Evolutionary conservation across 306 rosid species (phyloP), one percentile per base, ranked within the genome.

Genomic region (Morella rubra): DNA sequence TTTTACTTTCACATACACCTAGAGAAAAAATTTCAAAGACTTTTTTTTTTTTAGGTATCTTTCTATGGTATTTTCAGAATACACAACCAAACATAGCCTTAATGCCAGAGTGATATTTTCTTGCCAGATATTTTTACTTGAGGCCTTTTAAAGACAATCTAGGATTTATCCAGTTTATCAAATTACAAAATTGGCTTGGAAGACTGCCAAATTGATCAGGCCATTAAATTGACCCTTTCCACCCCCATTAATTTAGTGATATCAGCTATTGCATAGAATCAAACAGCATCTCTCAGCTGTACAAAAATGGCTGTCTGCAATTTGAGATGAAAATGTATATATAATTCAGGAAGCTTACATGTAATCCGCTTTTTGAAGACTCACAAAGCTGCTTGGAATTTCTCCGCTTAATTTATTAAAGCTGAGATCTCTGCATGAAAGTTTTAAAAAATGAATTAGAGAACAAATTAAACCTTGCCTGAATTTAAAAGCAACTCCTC

Each of bases 341-440:
- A 51, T 4, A 51, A 14, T 74, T 5, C 64, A 61, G 15, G 15
- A 51, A 12, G 32, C 97, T 85, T 83, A 93, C 98, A 93, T 20
- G 73, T 40, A 71, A 70, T 71, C n/a, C 11, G 81, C 6, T 8
- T 2, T 3, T 8, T 1, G 5, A n/a, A 86, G 68, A 73, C 4
- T 42, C 64, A 71, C 13, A 79, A 91, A 44, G 49, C 85, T 60
- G 8, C 13, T n/a, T 50, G 96, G 98, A 78, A 94, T 82, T 78
- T 78, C 6, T 79, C 93, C 97, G 0, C 80, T 87, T 80, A 94
- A 76, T 47, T 44, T 84, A 71, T 94, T 94, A 75, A 85, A 94
- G 87, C 98, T 94, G 76, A 94, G 74, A 81, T 94, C 97, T 76
- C 97, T 90, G 78, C 12, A 86, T 60, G 51, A 79, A 55, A 71